phyloP scores from a whole-genome alignment of 2,329 filamentous ascomycete species.

The Neonectria magnoliae region DNA sequence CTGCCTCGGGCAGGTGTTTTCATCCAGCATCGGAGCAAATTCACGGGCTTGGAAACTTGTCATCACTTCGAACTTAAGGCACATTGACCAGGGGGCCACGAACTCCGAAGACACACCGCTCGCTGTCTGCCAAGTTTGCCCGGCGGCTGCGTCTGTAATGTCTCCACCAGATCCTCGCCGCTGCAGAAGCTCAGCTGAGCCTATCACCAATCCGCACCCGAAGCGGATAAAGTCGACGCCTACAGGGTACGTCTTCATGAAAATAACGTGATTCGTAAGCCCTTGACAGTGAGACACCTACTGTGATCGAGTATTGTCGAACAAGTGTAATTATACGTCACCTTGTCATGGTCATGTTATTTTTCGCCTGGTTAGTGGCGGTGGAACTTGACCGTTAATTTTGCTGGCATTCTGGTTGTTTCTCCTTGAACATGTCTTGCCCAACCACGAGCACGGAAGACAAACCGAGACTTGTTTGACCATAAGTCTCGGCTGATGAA shows the following conservation, averaged over 20 bases:
- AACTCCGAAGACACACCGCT: background rate
- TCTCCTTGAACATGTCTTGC: conserved; percentile 2
- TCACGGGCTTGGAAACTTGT: background rate
- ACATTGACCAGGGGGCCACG: background rate
- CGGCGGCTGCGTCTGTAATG: background rate
- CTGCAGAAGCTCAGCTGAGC: background rate
- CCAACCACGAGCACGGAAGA: background rate
- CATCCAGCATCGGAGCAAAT: background rate
- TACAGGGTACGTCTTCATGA: background rate
- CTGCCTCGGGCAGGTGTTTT: background rate
- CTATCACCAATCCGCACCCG: background rate
- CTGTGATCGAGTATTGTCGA: background rate
- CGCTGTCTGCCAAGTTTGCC: background rate
- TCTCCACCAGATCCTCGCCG: background rate
- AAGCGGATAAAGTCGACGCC: background rate
- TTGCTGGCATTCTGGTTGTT: background rate
- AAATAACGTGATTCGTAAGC: background rate
- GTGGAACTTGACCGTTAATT: no score
- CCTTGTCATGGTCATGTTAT: background rate
- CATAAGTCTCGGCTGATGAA: background rate
- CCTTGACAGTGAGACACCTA: background rate
- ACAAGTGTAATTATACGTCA: background rate
- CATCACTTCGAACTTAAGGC: background rate
- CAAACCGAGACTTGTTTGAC: background rate
- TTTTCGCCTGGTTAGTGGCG: background rate